These are phyloP conservation scores for Ceratobasidium sp. DNA, from an alignment of 1,284 basidiomycete species.

Conservation along the genomic window DNA sequence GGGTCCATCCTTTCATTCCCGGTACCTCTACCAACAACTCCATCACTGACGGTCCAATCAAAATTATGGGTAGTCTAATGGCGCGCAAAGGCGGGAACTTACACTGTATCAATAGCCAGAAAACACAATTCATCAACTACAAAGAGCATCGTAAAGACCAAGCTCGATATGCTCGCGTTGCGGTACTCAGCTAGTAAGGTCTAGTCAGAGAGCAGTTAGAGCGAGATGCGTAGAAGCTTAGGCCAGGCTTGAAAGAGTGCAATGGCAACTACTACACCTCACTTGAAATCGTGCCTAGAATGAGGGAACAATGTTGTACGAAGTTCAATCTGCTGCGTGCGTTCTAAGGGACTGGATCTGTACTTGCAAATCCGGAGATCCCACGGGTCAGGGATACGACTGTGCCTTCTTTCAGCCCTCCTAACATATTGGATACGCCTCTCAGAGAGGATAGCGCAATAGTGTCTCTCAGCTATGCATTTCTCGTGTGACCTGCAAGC, in stretches of 20 bases:
- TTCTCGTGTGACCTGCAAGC: too few species aligned
- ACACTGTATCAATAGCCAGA: neutral
- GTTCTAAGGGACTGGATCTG: too few species aligned
- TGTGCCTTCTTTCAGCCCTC: too few species aligned
- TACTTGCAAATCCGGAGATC: too few species aligned
- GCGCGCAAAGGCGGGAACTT: constrained; percentile 1
- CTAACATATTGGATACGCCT: too few species aligned
- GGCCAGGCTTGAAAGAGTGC: constrained; percentile 25
- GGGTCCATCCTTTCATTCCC: constrained; percentile 8
- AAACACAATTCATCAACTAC: constrained; percentile 9
- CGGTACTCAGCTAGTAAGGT: constrained; percentile 9
- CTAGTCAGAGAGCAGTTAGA: constrained; percentile 22
- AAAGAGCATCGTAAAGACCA: constrained; percentile 31
- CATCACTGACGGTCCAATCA: neutral
- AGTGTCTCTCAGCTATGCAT: too few species aligned
- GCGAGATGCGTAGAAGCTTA: constrained; percentile 25
- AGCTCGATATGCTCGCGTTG: constrained; percentile 25
- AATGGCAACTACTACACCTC: constrained; percentile 1
- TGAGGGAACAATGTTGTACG: too few species aligned
- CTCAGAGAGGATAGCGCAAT: too few species aligned
- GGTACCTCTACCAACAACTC: too few species aligned
- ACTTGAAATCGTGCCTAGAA: too few species aligned
- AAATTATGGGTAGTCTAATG: constrained; percentile 11
- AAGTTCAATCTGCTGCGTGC: too few species aligned
- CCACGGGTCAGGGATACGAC: too few species aligned